Base-by-base conservation (phyloP, 208 protist genomes). In the Herpetomonas samuelpessoai region DNA sequence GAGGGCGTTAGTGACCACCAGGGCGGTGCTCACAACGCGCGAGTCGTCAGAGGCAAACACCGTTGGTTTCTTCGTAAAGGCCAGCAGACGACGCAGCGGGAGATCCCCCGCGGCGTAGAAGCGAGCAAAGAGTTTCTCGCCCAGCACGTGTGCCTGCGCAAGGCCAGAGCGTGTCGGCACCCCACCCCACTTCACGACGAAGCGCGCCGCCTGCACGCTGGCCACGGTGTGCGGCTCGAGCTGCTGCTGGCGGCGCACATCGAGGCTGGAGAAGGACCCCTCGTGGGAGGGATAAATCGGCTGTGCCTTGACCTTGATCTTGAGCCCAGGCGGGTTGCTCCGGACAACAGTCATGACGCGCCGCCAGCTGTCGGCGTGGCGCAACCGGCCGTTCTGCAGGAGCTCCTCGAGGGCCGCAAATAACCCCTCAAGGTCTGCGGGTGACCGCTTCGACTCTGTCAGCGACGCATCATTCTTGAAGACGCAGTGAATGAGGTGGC, bases 131-230 rank as follows among this genome's bases (percentile, higher is more conserved):
- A 84, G 49, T 26, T 70, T 71, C 49, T 84, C 74, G 3, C 79
- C 79, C 47, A 82, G 72, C 30, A 74, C 57, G 31, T 70, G 66
- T 3, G 79, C 75, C 53, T 82, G 79, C 14, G 58, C 50, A 58
- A 78, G 70, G 47, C 79, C 79, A 19, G 71, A 60, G 30, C 59
- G 50, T 28, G 79, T 86, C 48, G 81, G 65, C 26, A 74, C 66
- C 10, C 79, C 79, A 18, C 79, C 79, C 79, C 79, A 86, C 66
- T 86, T 86, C 38, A 82, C 71, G 51, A 86, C 71, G 1, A 82
- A 54, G 49, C 78, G 41, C n/a, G 68, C 76, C 2, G 64, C 60
- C 31, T 49, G 27, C 18, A 55, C 29, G 27, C 2, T 19, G 6
- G 14, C 2, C 14, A 38, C 41, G 44, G 16, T n/a, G 19, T 56